These are phyloP conservation scores for Puccinia horiana DNA, from an alignment of 1,284 basidiomycete genomes.

Conservation along the genomic window DNA sequence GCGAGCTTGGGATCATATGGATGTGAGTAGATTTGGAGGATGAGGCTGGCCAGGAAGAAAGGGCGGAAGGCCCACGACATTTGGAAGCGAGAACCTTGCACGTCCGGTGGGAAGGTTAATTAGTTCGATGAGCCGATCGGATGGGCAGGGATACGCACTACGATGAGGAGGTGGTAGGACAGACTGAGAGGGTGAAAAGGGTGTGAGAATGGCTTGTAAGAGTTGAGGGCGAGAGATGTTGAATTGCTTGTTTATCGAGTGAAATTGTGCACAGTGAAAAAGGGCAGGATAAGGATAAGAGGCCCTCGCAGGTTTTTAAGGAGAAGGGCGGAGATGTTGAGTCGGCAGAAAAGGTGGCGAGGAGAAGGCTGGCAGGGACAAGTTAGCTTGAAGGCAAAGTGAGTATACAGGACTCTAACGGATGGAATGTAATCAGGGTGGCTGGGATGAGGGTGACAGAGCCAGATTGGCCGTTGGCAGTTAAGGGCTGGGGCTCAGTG, in stretches of 20 bases:
- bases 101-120: background rate
- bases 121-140: background rate
- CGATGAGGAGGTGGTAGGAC: background rate
- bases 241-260: conserved; percentile 1
- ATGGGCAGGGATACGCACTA: background rate
- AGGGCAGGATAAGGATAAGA: background rate
- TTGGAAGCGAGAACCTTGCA: conserved; percentile 19
- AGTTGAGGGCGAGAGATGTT: background rate
- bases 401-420: background rate
- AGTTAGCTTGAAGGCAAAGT: background rate
- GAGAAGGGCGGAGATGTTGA: too few relatives aligned
- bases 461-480: background rate
- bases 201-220: background rate
- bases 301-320: background rate
- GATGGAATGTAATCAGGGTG: background rate
- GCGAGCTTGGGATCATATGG: conserved; percentile 71
- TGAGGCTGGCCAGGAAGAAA: conserved; percentile 11
- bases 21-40: conserved; percentile 16
- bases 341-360: background rate
- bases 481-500: conserved; percentile 10
- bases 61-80: conserved; percentile 35
- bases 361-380: background rate
- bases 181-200: background rate
- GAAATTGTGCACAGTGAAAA: background rate
- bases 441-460: background rate